Percentiles rank a stretch among this genome's conserved stretches.
phyloP scores from a whole-genome alignment of 75 land plant genomes.

The Cryptomeria japonica region DNA sequence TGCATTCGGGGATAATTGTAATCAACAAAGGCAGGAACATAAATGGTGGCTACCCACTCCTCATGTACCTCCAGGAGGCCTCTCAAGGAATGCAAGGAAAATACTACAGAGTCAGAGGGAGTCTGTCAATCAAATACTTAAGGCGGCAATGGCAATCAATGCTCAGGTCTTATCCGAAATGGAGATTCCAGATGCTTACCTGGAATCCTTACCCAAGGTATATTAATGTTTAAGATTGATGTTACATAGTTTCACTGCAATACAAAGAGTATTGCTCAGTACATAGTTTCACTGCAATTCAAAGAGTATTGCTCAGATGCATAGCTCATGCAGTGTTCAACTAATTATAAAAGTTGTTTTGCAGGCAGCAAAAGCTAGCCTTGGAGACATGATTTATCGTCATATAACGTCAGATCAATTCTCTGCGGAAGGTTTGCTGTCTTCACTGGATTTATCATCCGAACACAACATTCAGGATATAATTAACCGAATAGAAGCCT shows the following conservation, averaged over 20 bases:
- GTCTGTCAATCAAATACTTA: conserved; percentile 73
- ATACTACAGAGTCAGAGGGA: conserved; percentile 77
- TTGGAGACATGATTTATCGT: conserved; percentile 72
- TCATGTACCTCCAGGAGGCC: conserved; percentile 70
- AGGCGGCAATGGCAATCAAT: conserved; percentile 92
- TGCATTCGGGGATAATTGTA: conserved; percentile 26
- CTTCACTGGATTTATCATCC: conserved; percentile 60
- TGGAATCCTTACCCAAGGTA: conserved; percentile 90
- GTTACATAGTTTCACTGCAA: not conserved
- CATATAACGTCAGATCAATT: conserved; percentile 68
- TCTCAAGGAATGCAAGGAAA: conserved; percentile 62
- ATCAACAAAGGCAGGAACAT: conserved; percentile 52
- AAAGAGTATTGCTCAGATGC: not conserved
- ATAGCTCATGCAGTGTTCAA: not conserved
- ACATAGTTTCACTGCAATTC: not conserved
- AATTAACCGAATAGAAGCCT: conserved; percentile 82
- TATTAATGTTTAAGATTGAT: not conserved
- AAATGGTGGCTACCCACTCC: conserved; percentile 94
- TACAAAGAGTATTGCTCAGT: not conserved
- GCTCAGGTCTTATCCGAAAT: conserved; percentile 83
- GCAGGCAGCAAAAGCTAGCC: conserved; percentile 80
- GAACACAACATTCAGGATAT: conserved; percentile 77
- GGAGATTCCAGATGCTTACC: conserved; percentile 86
- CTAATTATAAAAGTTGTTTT: not conserved
- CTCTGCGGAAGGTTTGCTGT: conserved; percentile 60